These are phyloP conservation scores for Mycocentrospora acerina DNA, from an alignment of 2,329 filamentous ascomycete species.

Conservation along the genomic window DNA sequence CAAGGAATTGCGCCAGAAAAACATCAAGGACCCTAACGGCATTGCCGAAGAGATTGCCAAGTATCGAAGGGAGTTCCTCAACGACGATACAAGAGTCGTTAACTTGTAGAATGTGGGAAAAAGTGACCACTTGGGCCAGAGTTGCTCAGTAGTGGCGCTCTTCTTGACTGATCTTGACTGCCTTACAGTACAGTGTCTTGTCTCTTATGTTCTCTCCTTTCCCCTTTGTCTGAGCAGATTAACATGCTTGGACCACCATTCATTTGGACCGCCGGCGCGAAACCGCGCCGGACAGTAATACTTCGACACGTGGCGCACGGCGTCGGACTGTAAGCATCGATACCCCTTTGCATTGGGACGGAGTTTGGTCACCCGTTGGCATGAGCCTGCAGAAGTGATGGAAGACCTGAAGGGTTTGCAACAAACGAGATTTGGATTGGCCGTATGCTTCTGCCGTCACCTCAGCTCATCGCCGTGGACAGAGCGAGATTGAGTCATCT, in stretches of 20 bases:
- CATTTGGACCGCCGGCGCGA: constrained; percentile 1
- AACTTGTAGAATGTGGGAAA: constrained; percentile 29
- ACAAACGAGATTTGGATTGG: background rate
- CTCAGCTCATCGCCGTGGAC: too few relatives aligned
- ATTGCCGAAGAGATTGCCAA: constrained; percentile 43
- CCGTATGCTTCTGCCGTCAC: too few relatives aligned
- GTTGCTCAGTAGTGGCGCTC: background rate
- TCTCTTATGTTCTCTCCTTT: constrained; percentile 1
- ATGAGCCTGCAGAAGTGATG: background rate
- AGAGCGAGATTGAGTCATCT: too few relatives aligned
- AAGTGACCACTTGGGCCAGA: background rate
- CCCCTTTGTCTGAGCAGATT: background rate
- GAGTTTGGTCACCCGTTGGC: constrained; percentile 13
- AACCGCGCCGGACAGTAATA: constrained; percentile 7
- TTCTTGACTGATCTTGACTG: constrained; percentile 8
- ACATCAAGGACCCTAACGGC: constrained; percentile 41
- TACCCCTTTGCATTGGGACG: constrained; percentile 22
- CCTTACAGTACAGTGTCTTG: constrained; percentile 6
- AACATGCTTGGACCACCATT: constrained; percentile 3
- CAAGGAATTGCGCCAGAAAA: constrained; percentile 39
- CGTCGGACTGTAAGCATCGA: constrained; percentile 26
- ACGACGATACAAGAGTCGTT: constrained; percentile 43
- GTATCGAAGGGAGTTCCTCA: constrained; percentile 44
- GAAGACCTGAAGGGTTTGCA: background rate
- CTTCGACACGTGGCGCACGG: constrained; percentile 14